Base-by-base conservation (phyloP, 2,329 filamentous ascomycete species). In the Aureobasidium sp. region DNA sequence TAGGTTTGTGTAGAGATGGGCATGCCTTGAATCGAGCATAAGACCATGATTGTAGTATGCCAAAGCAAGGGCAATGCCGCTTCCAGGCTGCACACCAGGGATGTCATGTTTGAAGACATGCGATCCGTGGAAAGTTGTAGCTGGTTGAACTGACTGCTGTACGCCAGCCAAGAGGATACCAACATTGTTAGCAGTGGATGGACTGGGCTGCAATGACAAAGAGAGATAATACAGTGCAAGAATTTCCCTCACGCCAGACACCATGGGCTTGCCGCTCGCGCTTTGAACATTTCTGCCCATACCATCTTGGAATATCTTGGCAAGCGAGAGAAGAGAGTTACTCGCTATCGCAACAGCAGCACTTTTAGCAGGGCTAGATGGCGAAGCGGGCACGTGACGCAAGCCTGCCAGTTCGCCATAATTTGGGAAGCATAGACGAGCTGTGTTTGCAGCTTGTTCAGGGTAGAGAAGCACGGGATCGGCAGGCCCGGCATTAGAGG, bases 181-280 rank as follows among this genome's bases (percentile, higher is more conserved):
- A 13, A 99, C 92, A 72, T 99, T 99, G 72, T 99, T 99, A 0
- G 94, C 94, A 0, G 94, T 99, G 0, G 94, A 99, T 2, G 94
- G 94, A 69, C 94, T 97, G 52, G 94, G 92, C 66, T 97, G 94
- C 2, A 99, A 81, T 0, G 94, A 96, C 3, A 99, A 78, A 0
- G 94, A 99, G 2, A 99, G 80, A 70, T 99, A 99, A 73, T 99
- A 99, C 13, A 99, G 82, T 1, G 92, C 90, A 39, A 99, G 77
- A 41, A 99, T 97, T 70, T 99, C 94, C 46, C 91, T 86, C 27
- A 97, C 91, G 1, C 91, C 89, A 48, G 88, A 87, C 2, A 86
- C 83, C 23, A 74, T 66, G n/a, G 71, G 71, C 32, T 65, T 68
- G 23, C 73, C 65, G 20, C 70, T 69, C 39, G 62, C 65, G 15